phyloP scores from a whole-genome alignment of 176 grass and related monocot genomes.

The Urochloa ruziziensis region DNA sequence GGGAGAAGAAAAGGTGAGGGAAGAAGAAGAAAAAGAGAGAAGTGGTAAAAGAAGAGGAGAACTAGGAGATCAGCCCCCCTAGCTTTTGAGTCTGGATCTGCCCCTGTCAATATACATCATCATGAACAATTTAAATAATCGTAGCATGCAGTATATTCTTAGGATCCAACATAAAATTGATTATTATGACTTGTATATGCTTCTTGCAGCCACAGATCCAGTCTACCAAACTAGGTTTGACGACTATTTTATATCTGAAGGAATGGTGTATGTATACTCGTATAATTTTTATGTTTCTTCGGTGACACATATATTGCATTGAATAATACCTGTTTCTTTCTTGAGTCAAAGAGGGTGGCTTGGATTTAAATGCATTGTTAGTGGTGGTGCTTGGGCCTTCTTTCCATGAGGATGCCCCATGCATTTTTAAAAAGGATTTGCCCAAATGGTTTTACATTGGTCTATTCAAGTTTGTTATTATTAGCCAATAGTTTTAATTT shows the following conservation, averaged over 20 bases:
- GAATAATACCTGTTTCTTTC: background rate
- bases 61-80: no score
- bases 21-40: no score
- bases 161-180: background rate
- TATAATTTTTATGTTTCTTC: no score
- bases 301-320: no score
- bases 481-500: background rate
- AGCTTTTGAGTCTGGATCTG: no score
- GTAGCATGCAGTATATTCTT: background rate
- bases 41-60: no score
- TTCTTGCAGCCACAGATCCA: background rate
- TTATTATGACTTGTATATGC: background rate
- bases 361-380: background rate
- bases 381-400: background rate
- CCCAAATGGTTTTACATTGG: background rate
- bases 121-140: background rate
- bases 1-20: no score
- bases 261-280: no score
- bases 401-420: background rate
- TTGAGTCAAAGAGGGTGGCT: background rate
- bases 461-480: background rate
- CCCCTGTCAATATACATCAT: slow-evolving; percentile 8
- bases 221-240: background rate
- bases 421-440: background rate
- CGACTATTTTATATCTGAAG: background rate